phyloP scores from a whole-genome alignment of 2,329 filamentous ascomycete species.

The Mycosphaerella sp. region DNA sequence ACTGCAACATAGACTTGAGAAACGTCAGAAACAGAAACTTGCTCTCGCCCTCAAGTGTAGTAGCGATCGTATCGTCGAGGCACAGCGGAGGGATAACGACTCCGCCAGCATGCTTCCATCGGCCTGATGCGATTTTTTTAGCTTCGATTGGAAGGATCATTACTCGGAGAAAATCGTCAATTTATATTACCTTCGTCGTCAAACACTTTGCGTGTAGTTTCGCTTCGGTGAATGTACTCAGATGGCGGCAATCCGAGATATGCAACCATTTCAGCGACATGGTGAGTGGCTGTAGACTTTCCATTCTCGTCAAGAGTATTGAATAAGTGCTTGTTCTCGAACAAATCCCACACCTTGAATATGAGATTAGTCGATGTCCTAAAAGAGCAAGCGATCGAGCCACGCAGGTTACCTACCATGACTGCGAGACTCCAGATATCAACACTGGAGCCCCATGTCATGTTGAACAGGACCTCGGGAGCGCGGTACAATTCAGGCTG shows the following conservation, averaged over 20 bases:
- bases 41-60: slow-evolving; percentile 21
- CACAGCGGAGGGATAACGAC: neutral
- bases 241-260: slow-evolving; percentile 25
- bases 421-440: slow-evolving; percentile 11
- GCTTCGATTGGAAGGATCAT: neutral
- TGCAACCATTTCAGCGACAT: slow-evolving; percentile 29
- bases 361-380: no score
- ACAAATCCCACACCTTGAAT: slow-evolving; percentile 34
- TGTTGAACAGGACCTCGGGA: slow-evolving; percentile 9
- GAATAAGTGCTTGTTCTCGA: slow-evolving; percentile 33
- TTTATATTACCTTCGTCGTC: slow-evolving; percentile 2
- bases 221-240: slow-evolving; percentile 14
- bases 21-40: slow-evolving; percentile 36
- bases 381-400: no score
- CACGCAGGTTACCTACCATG: slow-evolving; percentile 8
- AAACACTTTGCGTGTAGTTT: neutral
- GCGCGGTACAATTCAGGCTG: slow-evolving; percentile 10
- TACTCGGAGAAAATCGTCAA: no score
- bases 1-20: slow-evolving; percentile 36
- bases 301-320: slow-evolving; percentile 21
- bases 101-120: neutral
- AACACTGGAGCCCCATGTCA: slow-evolving; percentile 1
- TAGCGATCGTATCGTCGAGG: neutral
- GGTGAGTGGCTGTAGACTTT: slow-evolving; percentile 3
- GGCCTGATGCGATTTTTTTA: neutral